Conservation (phyloP, 768 basidiomycete species). For the Xanthoconium stramineum region DNA sequence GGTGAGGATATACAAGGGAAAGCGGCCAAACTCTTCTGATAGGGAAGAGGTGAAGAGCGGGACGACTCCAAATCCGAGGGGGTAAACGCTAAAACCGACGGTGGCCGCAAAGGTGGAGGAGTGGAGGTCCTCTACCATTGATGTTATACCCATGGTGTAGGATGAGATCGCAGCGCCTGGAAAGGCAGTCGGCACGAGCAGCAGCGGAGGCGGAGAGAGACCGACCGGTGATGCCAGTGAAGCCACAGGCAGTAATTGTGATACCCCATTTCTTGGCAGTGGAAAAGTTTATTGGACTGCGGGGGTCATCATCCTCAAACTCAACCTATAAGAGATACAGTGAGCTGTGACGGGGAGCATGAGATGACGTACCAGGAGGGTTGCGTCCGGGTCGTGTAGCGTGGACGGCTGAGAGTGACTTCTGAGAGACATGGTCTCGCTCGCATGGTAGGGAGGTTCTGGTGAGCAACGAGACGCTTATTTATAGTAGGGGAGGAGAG, state of each 20-base stretch:
- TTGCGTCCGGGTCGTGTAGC: conserved; percentile 8
- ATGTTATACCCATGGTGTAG: conserved; percentile 52
- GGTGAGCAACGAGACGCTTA: not conserved
- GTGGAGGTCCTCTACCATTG: conserved; percentile 49
- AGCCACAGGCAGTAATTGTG: conserved; percentile 33
- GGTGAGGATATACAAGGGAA: conserved; percentile 55
- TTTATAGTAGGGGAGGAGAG: conserved; percentile 9
- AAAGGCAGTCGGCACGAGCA: not conserved
- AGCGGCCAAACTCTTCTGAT: conserved; percentile 71
- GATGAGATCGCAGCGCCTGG: conserved; percentile 49
- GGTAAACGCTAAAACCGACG: conserved; percentile 49
- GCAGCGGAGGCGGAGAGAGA: not conserved
- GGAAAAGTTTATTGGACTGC: conserved; percentile 41
- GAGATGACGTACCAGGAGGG: conserved; percentile 11
- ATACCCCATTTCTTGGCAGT: conserved; percentile 41
- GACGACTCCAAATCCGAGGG: conserved; percentile 58
- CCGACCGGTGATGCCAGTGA: conserved; percentile 33
- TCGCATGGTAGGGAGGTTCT: not conserved
- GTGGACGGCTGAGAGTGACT: conserved; percentile 16
- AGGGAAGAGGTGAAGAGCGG: conserved; percentile 67
- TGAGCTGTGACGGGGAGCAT: not conserved
- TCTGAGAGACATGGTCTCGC: conserved; percentile 8
- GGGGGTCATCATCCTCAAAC: conserved; percentile 35
- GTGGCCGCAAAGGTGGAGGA: conserved; percentile 46
- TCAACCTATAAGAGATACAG: conserved; percentile 32